Evolutionary conservation across 208 protist genomes (phyloP), one percentile per base, ranked within the genome.

Genomic region (Wallacemonas rigidus): DNA sequence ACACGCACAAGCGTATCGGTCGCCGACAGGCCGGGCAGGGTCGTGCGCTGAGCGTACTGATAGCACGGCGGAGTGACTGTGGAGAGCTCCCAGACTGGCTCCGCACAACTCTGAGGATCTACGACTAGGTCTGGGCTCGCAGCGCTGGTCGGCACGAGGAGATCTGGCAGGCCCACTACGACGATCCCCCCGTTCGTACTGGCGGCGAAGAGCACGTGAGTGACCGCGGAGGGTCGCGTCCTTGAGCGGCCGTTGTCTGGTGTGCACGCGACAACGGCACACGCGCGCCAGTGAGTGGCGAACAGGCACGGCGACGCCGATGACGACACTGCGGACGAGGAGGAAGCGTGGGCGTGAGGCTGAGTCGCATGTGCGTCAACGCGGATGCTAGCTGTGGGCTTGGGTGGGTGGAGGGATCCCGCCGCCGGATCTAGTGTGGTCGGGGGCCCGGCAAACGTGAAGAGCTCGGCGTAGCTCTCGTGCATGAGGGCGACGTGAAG

Each of bases 401-500:
- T 50, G 11, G 43, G 15, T 14, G 15, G 60, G n/a, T 7, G 40
- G 11, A 41, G 11, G 41, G 3, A 38, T 3, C 3, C 15, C 56
- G 1, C 45, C 8, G 8, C 12, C 45, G 45, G 8, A 12, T 50
- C 45, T 6, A 50, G 45, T 50, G 6, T 50, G 45, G 45, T 50
- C 8, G 12, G 45, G 12, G 45, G 12, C 45, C 26, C 26, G 36
- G 26, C 43, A n/a, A 65, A 38, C 12, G 40, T 36, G 40, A 51
- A 5, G 60, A 65, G 43, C 60, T 65, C 60, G n/a, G 60, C 60
- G 60, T 65, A 65, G 60, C 60, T 53, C 60, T 45, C 60, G 60
- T 65, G 60, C 60, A 65, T 4, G 41, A 65, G 15, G 14, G 60
- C 60, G 3, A 65, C n/a, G 43, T 65, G 60, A 11, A 65, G 60